Conservation (phyloP, 495 filamentous ascomycete species). For the Mycothermus thermophilus region DNA sequence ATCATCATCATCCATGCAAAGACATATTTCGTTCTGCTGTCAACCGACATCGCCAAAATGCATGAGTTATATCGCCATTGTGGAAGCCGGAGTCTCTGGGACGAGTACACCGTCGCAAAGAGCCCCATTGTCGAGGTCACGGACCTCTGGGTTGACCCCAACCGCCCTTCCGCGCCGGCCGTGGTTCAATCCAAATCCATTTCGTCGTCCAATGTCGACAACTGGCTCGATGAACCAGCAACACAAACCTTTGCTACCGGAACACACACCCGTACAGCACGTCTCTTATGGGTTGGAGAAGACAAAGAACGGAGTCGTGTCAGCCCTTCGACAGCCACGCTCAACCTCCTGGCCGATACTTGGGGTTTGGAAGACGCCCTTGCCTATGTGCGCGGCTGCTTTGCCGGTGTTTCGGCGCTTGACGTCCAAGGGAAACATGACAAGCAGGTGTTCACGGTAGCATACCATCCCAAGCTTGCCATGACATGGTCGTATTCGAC, state of each 20-base stretch:
- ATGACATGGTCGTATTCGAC: slow-evolving; percentile 8
- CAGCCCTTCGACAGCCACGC: slow-evolving; percentile 6
- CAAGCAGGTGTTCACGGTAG: slow-evolving; percentile 7
- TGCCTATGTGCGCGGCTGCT: slow-evolving; percentile 13
- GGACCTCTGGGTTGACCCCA: slow-evolving; percentile 12
- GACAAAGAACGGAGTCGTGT: slow-evolving; percentile 1
- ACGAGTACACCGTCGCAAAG: slow-evolving; percentile 9
- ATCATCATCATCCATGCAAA: too few species aligned
- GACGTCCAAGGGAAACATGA: not conserved
- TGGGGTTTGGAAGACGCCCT: slow-evolving; percentile 10
- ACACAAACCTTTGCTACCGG: slow-evolving; percentile 4
- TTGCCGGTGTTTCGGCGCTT: slow-evolving; percentile 12
- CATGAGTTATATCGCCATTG: slow-evolving; percentile 13
- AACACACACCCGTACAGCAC: slow-evolving; percentile 3
- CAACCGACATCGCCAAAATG: slow-evolving; percentile 5
- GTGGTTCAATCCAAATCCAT: slow-evolving; percentile 4
- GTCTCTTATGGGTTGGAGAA: slow-evolving; percentile 13
- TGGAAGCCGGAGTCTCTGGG: slow-evolving; percentile 11
- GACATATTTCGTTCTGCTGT: too few species aligned
- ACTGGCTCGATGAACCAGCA: slow-evolving; percentile 13
- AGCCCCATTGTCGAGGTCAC: slow-evolving; percentile 12
- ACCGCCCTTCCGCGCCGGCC: not conserved
- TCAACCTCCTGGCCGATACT: slow-evolving; percentile 4
- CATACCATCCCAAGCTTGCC: slow-evolving; percentile 19
- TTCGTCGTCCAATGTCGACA: slow-evolving; percentile 9